These are phyloP conservation scores for Sonneratia alba DNA, from an alignment of 345 rosid species.

Conservation along the genomic window DNA sequence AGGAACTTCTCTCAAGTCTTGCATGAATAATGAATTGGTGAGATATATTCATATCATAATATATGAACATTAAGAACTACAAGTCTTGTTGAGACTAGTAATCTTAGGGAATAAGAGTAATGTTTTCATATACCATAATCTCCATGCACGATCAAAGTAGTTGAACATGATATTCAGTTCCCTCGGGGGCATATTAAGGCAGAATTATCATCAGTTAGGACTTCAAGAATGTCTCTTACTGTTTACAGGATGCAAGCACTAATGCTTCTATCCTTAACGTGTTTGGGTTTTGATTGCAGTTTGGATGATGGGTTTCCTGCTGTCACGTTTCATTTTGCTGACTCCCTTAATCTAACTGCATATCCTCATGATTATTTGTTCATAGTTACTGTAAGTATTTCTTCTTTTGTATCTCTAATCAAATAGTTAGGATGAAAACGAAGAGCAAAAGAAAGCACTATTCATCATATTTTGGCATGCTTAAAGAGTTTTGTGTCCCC, in stretches of 20 bases:
- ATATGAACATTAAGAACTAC: too few relatives aligned
- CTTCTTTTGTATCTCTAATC: background rate
- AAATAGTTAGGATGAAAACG: background rate
- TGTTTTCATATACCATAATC: background rate
- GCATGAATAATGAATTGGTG: too few relatives aligned
- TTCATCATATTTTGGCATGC: too few relatives aligned
- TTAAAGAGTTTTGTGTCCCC: too few relatives aligned
- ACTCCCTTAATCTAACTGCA: conserved; percentile 42
- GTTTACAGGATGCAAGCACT: background rate
- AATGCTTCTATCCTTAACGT: background rate
- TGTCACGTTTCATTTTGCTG: conserved; percentile 53
- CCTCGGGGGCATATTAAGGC: background rate
- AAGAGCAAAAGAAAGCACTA: background rate
- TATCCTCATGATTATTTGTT: conserved; percentile 75
- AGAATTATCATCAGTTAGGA: too few relatives aligned
- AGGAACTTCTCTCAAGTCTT: background rate
- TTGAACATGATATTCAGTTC: background rate
- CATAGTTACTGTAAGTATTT: conserved; percentile 34
- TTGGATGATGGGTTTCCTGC: conserved; percentile 57
- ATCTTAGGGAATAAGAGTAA: background rate
- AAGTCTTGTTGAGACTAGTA: too few relatives aligned
- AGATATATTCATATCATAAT: background rate
- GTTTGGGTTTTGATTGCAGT: conserved; percentile 30
- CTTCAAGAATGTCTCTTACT: background rate
- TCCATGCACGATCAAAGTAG: background rate